Evolutionary conservation across 148 eudicot species (phyloP), one percentile per base, ranked within the genome.

Genomic region (Silene conica): DNA sequence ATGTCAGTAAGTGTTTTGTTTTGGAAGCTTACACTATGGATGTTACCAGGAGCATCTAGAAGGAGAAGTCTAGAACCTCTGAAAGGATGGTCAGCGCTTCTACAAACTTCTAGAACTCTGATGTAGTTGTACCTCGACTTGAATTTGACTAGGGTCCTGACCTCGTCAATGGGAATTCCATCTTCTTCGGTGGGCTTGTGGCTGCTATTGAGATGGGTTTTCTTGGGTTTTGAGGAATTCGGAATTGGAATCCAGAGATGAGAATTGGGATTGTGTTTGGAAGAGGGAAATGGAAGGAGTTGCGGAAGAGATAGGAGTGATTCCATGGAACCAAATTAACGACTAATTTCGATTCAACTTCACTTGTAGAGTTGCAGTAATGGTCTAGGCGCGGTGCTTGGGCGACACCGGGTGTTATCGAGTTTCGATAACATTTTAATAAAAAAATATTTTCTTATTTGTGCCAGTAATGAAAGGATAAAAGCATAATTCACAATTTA

Each of bases 11-110:
- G 78, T 60, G 86, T 73, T 56, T 76, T 85, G 78, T 73, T 73
- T 54, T 76, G 75, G 81, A 82, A 88, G 18, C 79, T 81, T 25
- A 93, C 88, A 79, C 96, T 90, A 78, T 90, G 94, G 73, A 91
- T 93, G 83, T 93, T 93, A 5, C 96, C 96, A 16, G 93, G 98
- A 45, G 59, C 57, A 64, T 93, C 96, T 57, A 93, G 86, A 60
- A 93, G 86, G 72, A 93, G 96, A 19, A 93, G 89, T 9, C 96
- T 78, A 5, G 92, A 83, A 16, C 98, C 98, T 31, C 89, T 77
- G 45, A 93, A 81, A n/a, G 93, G 96, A 79, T 93, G 98, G 82
- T 85, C 90, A 38, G 92, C 83, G 63, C 31, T 81, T 73, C 96
- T 81, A 8, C 90, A 84, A 71, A 93, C 86, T 79, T 90, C 80